These are phyloP conservation scores for Venturia asperata DNA, from an alignment of 2,329 filamentous ascomycete genomes.

Conservation along the genomic window DNA sequence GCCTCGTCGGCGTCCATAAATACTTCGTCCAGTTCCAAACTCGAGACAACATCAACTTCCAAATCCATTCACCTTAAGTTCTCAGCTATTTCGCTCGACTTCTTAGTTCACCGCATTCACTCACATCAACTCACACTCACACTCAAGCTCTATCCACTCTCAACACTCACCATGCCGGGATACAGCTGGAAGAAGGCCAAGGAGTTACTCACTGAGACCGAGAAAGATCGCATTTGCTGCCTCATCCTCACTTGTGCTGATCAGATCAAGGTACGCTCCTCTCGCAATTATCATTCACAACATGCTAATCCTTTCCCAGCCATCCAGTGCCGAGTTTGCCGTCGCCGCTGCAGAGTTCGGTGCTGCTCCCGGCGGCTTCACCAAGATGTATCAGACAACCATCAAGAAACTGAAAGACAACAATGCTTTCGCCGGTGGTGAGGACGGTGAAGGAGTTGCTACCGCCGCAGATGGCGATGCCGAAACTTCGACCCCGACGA, in stretches of 20 bases:
- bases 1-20: background rate
- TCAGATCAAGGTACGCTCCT: constrained; percentile 1
- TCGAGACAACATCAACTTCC: constrained; percentile 7
- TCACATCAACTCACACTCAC: background rate
- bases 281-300: background rate
- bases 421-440: background rate
- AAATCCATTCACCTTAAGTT: background rate
- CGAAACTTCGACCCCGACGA: background rate
- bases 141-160: background rate
- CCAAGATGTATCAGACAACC: constrained; percentile 11
- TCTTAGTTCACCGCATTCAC: background rate
- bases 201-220: constrained; percentile 14
- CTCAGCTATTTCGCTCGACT: background rate
- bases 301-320: background rate
- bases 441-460: constrained; percentile 3
- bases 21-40: background rate
- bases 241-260: constrained; percentile 10
- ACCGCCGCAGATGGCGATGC: background rate
- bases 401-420: constrained; percentile 18
- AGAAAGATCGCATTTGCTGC: constrained; percentile 15
- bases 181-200: constrained; percentile 15
- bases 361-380: constrained; percentile 16
- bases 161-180: background rate
- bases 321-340: background rate
- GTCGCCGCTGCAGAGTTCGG: constrained; percentile 14